A percentile compares a stretch with the other conserved stretches of the same genome.
These are phyloP conservation scores for Gentiana straminea DNA, from an alignment of 257 asterid species.

Conservation along the genomic window DNA sequence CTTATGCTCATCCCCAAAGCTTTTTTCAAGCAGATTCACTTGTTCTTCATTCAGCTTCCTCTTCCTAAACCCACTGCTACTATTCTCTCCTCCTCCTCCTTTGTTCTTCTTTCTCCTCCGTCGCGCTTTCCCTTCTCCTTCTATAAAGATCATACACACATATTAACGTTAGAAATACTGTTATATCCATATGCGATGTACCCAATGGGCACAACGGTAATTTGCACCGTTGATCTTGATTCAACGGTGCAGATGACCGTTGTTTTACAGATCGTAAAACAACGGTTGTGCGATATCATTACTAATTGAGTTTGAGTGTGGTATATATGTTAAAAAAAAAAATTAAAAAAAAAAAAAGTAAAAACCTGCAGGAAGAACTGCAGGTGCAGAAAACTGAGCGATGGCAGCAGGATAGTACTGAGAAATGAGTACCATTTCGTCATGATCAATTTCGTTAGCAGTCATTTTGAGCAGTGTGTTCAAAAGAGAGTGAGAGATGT, in stretches of 20 bases:
- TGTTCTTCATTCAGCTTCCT: constrained; percentile 81
- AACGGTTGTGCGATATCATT: no score
- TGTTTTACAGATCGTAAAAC: no score
- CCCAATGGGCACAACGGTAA: no score
- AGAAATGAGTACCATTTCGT: constrained; percentile 39
- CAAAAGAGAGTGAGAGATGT: not conserved
- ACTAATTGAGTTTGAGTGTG: no score
- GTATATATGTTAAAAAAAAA: no score
- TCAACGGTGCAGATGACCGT: no score
- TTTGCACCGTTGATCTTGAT: no score
- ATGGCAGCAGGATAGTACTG: constrained; percentile 35
- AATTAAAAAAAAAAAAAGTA: no score
- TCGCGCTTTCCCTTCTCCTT: constrained; percentile 21
- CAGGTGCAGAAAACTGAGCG: constrained; percentile 19
- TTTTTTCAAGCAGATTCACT: constrained; percentile 36
- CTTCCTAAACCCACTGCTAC: constrained; percentile 37
- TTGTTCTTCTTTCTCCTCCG: constrained; percentile 29
- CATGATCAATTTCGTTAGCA: constrained; percentile 1
- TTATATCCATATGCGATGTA: no score
- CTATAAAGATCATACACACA: no score
- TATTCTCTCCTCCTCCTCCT: constrained; percentile 16
- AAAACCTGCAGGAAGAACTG: no score
- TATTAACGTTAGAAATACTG: no score
- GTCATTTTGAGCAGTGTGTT: constrained; percentile 1
- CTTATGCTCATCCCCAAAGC: constrained; percentile 66